Conservation (phyloP, 2,329 filamentous ascomycete species). For the Cadophora sp. region DNA sequence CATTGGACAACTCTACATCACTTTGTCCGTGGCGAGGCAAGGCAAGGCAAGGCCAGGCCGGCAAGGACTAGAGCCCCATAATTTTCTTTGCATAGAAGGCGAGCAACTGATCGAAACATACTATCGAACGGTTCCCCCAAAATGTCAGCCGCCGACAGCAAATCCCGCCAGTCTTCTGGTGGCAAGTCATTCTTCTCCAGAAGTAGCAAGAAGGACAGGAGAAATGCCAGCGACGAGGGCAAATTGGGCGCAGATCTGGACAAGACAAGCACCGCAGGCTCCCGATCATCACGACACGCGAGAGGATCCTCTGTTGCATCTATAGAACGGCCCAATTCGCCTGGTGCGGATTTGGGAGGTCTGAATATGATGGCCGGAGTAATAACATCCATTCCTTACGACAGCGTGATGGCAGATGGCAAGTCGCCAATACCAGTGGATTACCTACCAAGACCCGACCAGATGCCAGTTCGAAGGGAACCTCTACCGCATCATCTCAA, state of each 20-base stretch:
- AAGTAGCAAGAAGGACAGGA: constrained; percentile 81
- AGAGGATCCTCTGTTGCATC: constrained; percentile 76
- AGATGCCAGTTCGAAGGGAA: constrained; percentile 68
- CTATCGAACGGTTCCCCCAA: constrained; percentile 23
- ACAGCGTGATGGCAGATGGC: constrained; percentile 68
- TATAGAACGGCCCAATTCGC: constrained; percentile 69
- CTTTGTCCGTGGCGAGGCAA: constrained; percentile 31
- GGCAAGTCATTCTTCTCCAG: constrained; percentile 88
- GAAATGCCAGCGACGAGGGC: constrained; percentile 65
- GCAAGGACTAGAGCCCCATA: constrained; percentile 28
- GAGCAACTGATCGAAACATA: constrained; percentile 30
- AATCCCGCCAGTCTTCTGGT: constrained; percentile 79
- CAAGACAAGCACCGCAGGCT: constrained; percentile 65
- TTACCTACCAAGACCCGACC: constrained; percentile 72
- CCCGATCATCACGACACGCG: constrained; percentile 76
- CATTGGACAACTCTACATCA: constrained; percentile 38
- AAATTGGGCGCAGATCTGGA: constrained; percentile 62
- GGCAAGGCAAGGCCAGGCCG: not conserved
- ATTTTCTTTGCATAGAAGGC: constrained; percentile 23
- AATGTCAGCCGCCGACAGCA: constrained; percentile 71
- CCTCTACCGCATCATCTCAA: constrained; percentile 84
- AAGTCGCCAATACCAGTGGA: constrained; percentile 76
- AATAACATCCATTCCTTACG: constrained; percentile 89
- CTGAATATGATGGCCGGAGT: constrained; percentile 80
- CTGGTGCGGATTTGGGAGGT: constrained; percentile 64